Evolutionary conservation across 768 basidiomycete genomes (phyloP), one percentile per base, ranked within the genome.

Genomic region (Suillus subluteus): DNA sequence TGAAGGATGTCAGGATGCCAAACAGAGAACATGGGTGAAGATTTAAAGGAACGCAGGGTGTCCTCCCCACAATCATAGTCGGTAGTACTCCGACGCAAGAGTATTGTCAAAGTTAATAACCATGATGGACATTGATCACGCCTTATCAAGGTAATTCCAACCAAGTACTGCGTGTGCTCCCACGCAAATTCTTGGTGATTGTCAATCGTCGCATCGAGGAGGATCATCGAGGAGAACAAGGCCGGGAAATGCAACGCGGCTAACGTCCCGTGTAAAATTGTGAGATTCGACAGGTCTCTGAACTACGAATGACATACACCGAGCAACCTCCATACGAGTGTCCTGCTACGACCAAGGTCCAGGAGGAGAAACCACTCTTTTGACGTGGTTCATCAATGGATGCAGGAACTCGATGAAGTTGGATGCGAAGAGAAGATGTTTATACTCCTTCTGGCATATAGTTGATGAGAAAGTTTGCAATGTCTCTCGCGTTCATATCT

Each of bases 261-360:
- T 55, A 88, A 84, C 18, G 85, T 75, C 16, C 90, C 92, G 68
- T 13, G 23, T 26, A 23, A 26, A 7, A 37, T 55, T 37, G 66
- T 69, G n/a, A 67, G 55, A 23, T 46, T 35, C 40, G 59, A n/a
- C 12, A 8, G 35, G 26, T n/a, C 26, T 43, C 26, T 62, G 18
- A 16, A 38, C 63, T 11, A 67, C 23, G 61, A 63, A 65, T 16
- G 64, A 81, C 91, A 73, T 73, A 94, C 89, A 87, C 83, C 2
- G 88, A 87, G 72, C 89, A 90, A 3, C 91, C 95, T 26, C 96
- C 94, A 64, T 92, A 88, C 0, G 94, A 96, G 73, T 98, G 96
- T 0, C 94, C 95, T 2, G 94, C 79, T 6, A 81, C 88, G 32
- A 95, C 80, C 3, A 95, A 71, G n/a, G 76, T 85, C 35, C 35